Base-by-base conservation (phyloP, 2,329 filamentous ascomycete genomes). In the Calonectria hawksworthii region DNA sequence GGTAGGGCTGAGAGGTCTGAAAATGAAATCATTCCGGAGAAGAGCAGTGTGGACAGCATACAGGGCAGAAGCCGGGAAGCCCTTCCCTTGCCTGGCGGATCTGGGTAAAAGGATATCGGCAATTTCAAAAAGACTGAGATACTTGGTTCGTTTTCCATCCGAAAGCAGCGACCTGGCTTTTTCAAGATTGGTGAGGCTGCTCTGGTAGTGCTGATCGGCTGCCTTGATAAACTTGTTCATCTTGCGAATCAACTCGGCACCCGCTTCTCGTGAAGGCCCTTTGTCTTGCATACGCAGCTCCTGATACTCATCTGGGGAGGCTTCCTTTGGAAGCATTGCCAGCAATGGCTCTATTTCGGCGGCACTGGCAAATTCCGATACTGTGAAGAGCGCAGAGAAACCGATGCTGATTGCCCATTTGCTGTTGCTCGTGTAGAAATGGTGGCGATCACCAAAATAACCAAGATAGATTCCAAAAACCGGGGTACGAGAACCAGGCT, bases 1-100 rank as follows among this genome's bases (percentile, higher is more conserved):
- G 84, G 89, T 82, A 76, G 89, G 79, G 84, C 88, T 83, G 82
- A 90, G 76, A 2, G 89, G 86, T 2, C 88, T 87, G 80, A 96
- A 94, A 28, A 80, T 90, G 68, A 92, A 87, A 11, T 93, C 91
- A 74, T 92, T 89, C 51, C 89, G 87, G 30, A 89, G 83, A 10
- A 96, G 82, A 11, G 93, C 90, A 71, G 90, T 90, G 77, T 95
- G 93, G 9, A 96, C 91, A 5, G 94, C 94, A 79, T 95, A 94
- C 7, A 95, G 84, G 11, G 89, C 88, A 34, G 87, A 80, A 1
- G 88, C 77, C 0, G 88, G 84, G 68, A 89, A 89, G 13, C 83
- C 84, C 1, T 82, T 83, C 28, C 83, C 81, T 1, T 77, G 74
- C 73, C 85, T 86, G 50, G 85, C 79, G 13, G 83, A 79, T 11